Conservation (phyloP, 345 rosid genomes). For the Psidium guajava region DNA sequence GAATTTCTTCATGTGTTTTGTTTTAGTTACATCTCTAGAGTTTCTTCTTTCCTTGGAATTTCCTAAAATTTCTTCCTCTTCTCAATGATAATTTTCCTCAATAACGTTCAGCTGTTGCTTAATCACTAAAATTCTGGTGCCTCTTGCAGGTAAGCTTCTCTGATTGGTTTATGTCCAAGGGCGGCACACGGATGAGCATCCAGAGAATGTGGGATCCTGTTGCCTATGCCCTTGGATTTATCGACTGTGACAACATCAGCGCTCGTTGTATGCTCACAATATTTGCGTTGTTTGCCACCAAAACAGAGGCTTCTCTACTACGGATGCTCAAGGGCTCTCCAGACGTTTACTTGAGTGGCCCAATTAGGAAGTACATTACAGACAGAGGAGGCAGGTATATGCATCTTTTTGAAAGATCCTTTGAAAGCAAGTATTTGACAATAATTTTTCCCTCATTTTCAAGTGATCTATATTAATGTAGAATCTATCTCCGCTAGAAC, state of each 20-base stretch:
- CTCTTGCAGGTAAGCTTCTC: constrained; percentile 84
- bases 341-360: constrained; percentile 84
- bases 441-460: neutral
- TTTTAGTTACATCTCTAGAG: neutral
- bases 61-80: neutral
- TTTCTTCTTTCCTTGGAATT: neutral
- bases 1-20: neutral
- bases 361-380: constrained; percentile 77
- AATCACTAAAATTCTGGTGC: neutral
- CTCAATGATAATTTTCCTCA: neutral
- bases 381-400: constrained; percentile 81
- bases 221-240: constrained; percentile 98
- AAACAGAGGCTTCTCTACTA: constrained; percentile 95
- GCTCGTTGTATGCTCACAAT: constrained; percentile 99
- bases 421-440: neutral
- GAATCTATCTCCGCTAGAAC: constrained; percentile 17
- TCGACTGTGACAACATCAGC: constrained; percentile 97
- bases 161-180: constrained; percentile 96
- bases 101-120: neutral
- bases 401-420: neutral
- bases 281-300: constrained; percentile 94
- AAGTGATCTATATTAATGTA: neutral
- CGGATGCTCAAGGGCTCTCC: constrained; percentile 99
- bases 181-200: constrained; percentile 80
- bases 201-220: constrained; percentile 99